Conservation (phyloP, 495 filamentous ascomycete genomes). For the Glonium stellatum region DNA sequence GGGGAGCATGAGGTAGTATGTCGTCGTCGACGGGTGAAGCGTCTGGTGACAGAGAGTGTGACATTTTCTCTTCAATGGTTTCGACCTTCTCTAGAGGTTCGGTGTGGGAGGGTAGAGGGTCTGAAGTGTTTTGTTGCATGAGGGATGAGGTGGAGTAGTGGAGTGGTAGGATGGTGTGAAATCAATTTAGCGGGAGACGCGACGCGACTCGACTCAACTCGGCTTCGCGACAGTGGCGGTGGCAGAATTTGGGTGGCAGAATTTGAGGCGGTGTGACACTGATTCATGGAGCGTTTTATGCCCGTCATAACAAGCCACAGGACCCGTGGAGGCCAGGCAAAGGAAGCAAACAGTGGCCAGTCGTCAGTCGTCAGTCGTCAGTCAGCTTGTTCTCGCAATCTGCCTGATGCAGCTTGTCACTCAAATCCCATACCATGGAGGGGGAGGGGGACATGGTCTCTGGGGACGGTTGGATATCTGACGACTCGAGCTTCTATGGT, state of each 20-base stretch:
- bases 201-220: background rate
- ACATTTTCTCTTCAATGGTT: constrained; percentile 16
- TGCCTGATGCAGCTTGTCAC: background rate
- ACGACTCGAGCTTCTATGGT: constrained; percentile 38
- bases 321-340: too few relatives aligned
- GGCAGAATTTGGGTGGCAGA: background rate
- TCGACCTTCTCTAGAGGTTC: background rate
- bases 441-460: constrained; percentile 23
- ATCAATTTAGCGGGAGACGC: background rate
- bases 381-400: too few relatives aligned
- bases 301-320: background rate
- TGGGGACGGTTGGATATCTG: constrained; percentile 32
- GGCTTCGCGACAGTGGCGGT: background rate
- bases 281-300: background rate
- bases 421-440: constrained; percentile 4
- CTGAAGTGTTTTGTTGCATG: background rate
- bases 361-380: too few relatives aligned
- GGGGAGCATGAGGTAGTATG: constrained; percentile 1
- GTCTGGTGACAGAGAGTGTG: constrained; percentile 27
- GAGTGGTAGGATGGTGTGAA: background rate
- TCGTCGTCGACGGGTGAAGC: constrained; percentile 10
- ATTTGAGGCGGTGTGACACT: background rate
- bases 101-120: too few relatives aligned
- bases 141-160: background rate
- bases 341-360: too few relatives aligned